A percentile compares a stretch with the other conserved stretches of the same genome.
Conservation (phyloP, 1,284 basidiomycete genomes). For the Ganoderma resinaceum region DNA sequence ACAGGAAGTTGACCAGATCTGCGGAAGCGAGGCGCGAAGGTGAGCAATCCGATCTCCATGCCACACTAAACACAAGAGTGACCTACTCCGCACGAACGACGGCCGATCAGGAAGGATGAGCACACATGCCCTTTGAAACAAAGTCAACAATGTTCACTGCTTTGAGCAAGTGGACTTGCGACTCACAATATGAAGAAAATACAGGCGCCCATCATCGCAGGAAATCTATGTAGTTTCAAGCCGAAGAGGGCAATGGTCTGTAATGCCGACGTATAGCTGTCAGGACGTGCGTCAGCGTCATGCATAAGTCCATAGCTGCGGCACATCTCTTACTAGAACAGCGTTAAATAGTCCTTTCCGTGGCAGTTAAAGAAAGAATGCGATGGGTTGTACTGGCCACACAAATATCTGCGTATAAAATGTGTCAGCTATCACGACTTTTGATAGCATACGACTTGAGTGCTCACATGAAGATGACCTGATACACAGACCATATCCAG, state of each 20-base stretch:
- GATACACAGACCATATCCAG: conserved; percentile 62
- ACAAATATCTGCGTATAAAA: conserved; percentile 52
- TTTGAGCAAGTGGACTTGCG: not conserved
- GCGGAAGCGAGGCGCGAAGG: not conserved
- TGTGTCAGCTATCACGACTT: not conserved
- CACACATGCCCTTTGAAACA: conserved; percentile 50
- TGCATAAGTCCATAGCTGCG: not conserved
- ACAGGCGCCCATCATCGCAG: conserved; percentile 66
- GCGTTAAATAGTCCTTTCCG: conserved; percentile 63
- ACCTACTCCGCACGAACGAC: conserved; percentile 60
- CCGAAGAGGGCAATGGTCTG: conserved; percentile 84
- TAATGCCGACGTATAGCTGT: conserved; percentile 61
- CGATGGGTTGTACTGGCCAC: conserved; percentile 55
- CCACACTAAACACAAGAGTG: not conserved
- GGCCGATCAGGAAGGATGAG: conserved; percentile 61
- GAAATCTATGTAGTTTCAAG: conserved; percentile 70
- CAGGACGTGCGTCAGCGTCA: not conserved
- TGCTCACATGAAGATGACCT: conserved; percentile 63
- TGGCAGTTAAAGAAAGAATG: conserved; percentile 45
- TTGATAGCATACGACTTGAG: too few species aligned
- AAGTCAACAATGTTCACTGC: not conserved
- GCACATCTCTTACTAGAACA: conserved; percentile 63
- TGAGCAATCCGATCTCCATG: not conserved
- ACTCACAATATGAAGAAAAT: conserved; percentile 68
- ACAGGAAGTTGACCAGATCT: conserved; percentile 71